Evolutionary conservation across 495 filamentous ascomycete species (phyloP).

Genomic region (Daldinia bambusicola): DNA sequence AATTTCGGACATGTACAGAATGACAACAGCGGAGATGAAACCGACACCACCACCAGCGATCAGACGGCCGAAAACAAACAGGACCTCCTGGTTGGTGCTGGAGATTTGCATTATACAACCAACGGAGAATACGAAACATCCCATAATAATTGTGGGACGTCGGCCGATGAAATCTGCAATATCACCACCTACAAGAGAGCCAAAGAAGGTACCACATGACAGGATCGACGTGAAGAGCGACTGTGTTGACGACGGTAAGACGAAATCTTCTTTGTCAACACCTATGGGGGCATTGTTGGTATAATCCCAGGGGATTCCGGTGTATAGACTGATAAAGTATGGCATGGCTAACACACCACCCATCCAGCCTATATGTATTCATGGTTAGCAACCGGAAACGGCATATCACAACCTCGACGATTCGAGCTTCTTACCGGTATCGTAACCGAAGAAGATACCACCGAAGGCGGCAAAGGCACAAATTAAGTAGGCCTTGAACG

Average conservation of each 20-base stretch:
- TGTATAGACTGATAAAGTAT: conserved; percentile 59
- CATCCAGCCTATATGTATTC: conserved; percentile 65
- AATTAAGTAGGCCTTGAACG: conserved; percentile 68
- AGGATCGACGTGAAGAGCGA: conserved; percentile 73
- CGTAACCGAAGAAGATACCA: conserved; percentile 69
- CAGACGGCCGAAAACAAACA: conserved; percentile 71
- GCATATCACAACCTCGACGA: conserved; percentile 12
- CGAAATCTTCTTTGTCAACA: conserved; percentile 48
- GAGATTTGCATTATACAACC: conserved; percentile 70
- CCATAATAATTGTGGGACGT: conserved; percentile 67
- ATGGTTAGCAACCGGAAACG: conserved; percentile 67
- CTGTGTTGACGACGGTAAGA: conserved; percentile 60
- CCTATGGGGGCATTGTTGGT: conserved; percentile 59
- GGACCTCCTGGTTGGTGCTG: conserved; percentile 68
- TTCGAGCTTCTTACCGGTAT: conserved; percentile 63
- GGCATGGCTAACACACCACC: conserved; percentile 62
- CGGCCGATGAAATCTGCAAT: conserved; percentile 71
- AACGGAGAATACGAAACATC: conserved; percentile 66
- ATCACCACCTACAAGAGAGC: conserved; percentile 69
- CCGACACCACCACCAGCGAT: conserved; percentile 73
- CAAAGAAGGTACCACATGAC: conserved; percentile 74
- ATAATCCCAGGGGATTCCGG: conserved; percentile 58
- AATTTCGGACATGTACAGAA: conserved; percentile 77
- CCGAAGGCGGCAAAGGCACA: conserved; percentile 70
- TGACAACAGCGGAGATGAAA: conserved; percentile 65